Evolutionary conservation across 331 rosid genomes (phyloP), one percentile per base, ranked within the genome.

Genomic region (Malus hybrid): DNA sequence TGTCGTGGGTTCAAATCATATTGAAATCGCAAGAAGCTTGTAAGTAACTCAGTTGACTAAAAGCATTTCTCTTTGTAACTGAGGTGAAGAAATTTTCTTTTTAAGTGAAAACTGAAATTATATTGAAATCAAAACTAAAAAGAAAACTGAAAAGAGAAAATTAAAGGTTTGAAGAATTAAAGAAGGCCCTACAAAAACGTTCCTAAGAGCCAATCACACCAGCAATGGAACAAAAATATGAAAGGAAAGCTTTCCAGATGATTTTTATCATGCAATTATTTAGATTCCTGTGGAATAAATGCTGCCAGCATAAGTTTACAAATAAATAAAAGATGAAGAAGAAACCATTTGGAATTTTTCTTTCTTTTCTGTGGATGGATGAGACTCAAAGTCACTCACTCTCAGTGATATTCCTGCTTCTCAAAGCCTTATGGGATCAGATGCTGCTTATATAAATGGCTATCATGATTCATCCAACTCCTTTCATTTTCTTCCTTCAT

Each of bases 281-380:
- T 34, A 72, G 85, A 88, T 88, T 85, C 88, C 69, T 70, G 66
- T 33, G 83, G 88, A 89, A 89, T 80, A 86, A 76, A 83, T 86
- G 52, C 85, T 75, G 81, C 92, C 84, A 91, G 83, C 74, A 71
- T 65, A 1, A n/a, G 10, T 57, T n/a, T 8, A 0, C 10, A 19
- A n/a, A 8, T 1, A 61, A 24, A 60, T 10, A 11, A 61, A 81
- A 57, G 3, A 76, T 56, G 8, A 31, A 31, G 3, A 4, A 31
- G 4, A 31, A 31, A 31, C 4, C 32, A 31, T 31, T 76, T 86
- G 71, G 87, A 91, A 81, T 72, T 81, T 88, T 73, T 61, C 86
- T 72, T 72, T 56, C 55, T 22, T 80, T 75, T 27, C 24, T 36
- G 72, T 67, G 76, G 76, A 78, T 77, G 80, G 84, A 81, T 71